phyloP scores from a whole-genome alignment of 768 basidiomycete species.

The Russula vinacea region DNA sequence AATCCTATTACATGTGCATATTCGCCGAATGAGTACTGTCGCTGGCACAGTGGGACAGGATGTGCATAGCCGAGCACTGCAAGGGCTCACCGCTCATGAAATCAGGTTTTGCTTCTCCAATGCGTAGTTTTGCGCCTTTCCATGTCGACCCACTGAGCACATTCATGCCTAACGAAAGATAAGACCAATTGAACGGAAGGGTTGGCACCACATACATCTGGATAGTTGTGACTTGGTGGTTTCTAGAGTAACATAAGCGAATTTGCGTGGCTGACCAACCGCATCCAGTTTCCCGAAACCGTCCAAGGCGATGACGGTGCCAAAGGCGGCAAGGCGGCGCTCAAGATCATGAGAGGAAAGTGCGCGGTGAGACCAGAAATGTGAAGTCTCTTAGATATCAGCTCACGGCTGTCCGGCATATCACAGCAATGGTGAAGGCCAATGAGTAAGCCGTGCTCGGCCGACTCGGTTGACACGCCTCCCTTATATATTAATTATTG shows the following conservation, averaged over 20 bases:
- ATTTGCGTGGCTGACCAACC: slow-evolving; percentile 64
- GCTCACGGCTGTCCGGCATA: background rate
- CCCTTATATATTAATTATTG: too few relatives aligned
- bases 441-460: slow-evolving; percentile 3
- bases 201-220: slow-evolving; percentile 49
- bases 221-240: slow-evolving; percentile 56
- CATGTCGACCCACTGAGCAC: slow-evolving; percentile 76
- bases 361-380: slow-evolving; percentile 73
- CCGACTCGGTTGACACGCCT: background rate
- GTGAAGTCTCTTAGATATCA: slow-evolving; percentile 58
- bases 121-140: slow-evolving; percentile 82
- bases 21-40: background rate
- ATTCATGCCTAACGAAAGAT: slow-evolving; percentile 54
- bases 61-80: background rate
- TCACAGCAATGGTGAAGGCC: background rate
- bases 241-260: slow-evolving; percentile 71
- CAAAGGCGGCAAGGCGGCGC: slow-evolving; percentile 60
- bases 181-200: background rate
- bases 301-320: slow-evolving; percentile 63
- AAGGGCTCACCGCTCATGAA: slow-evolving; percentile 55
- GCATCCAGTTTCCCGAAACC: slow-evolving; percentile 65
- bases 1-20: slow-evolving; percentile 33
- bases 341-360: slow-evolving; percentile 57
- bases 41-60: background rate
- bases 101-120: slow-evolving; percentile 81